Evolutionary conservation across 257 asterid genomes (phyloP), one percentile per base, ranked within the genome.

Genomic region (Ilex asprella): DNA sequence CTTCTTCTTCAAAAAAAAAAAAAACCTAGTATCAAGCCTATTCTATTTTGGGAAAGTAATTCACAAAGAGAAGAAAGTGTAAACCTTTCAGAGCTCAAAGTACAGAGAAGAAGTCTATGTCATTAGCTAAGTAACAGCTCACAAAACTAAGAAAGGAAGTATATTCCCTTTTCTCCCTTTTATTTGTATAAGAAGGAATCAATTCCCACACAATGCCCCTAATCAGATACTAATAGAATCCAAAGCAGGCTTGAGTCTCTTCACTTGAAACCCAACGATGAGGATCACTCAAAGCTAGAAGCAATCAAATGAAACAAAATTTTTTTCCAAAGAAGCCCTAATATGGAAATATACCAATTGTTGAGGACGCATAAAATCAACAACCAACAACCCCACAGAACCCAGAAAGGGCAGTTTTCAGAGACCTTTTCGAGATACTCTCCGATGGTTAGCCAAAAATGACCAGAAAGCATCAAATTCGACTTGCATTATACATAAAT

Each of bases 1-100:
- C 67, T 72, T 77, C 70, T 71, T 73, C n/a, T n/a, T n/a, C n/a
- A n/a, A 21, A 21, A 21, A 21, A 21, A 21, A 21, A 21, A 75
- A 79, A 79, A 73, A 75, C 62, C 79, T 80, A 70, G 82, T 79
- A 21, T 21, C 27, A 21, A 21, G 27, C 27, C 27, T 21, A 21
- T 21, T 64, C 73, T 63, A 69, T 72, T 73, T 73, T 75, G 77
- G 75, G 61, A 78, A 75, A 73, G 79, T 66, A 59, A 43, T 57
- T 63, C 75, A 69, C 77, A 57, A 65, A 65, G 80, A 82, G 79
- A 74, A 74, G 83, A 83, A 83, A 77, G 82, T 77, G 73, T 70
- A 82, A 83, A 85, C 64, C 95, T 85, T 87, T 88, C 79, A 78
- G 80, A 80, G 83, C 74, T 75, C 78, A 83, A 86, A 84, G 89